Evolutionary conservation across 768 basidiomycete genomes (phyloP).

Genomic region (Suillus hirtellus): DNA sequence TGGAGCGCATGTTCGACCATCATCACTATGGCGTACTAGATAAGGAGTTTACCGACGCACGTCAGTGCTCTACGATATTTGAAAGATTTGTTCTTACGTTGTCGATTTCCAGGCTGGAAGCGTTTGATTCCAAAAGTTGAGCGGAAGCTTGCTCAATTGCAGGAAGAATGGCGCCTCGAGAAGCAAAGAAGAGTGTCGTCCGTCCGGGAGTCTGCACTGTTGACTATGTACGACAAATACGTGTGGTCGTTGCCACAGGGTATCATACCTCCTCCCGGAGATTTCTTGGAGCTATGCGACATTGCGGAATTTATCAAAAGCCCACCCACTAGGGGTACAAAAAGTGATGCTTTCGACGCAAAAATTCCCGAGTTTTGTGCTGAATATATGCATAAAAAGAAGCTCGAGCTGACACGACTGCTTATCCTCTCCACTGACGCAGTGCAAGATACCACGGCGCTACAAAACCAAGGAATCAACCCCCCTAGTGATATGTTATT

Average conservation of each 20-base stretch:
- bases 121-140: not conserved
- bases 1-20: not conserved
- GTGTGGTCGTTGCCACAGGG: not conserved
- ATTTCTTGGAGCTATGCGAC: conserved; percentile 1
- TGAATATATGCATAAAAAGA: not conserved
- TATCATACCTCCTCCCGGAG: not conserved
- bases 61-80: not conserved
- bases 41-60: conserved; percentile 5
- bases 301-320: not conserved
- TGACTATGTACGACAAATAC: not conserved
- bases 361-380: not conserved
- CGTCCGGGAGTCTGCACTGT: not conserved
- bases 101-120: conserved; percentile 3
- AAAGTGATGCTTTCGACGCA: not conserved
- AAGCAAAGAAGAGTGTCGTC: not conserved
- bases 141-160: not conserved
- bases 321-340: not conserved
- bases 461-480: not conserved
- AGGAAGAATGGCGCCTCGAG: not conserved
- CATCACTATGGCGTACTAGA: not conserved
- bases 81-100: too few species aligned
- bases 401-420: not conserved
- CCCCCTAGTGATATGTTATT: not conserved
- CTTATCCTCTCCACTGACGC: not conserved
- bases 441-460: not conserved